These are phyloP conservation scores for Chaetoceros tenuissimus DNA, from an alignment of 108 stramenopile genomes.

Conservation along the genomic window DNA sequence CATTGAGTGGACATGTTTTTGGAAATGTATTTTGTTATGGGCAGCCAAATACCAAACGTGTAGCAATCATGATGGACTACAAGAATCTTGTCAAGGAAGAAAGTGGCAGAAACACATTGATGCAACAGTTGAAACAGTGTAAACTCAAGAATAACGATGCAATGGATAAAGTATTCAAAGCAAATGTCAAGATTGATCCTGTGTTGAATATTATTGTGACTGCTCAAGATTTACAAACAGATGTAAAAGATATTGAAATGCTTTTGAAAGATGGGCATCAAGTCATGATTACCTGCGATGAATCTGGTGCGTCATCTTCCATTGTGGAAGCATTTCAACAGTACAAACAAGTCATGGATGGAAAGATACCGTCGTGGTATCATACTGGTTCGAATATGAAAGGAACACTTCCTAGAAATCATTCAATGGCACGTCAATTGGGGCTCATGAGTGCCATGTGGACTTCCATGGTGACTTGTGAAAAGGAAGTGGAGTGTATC, in stretches of 20 bases:
- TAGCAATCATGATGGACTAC: slow-evolving; percentile 29
- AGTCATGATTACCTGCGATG: not conserved
- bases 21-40: slow-evolving; percentile 26
- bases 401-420: not conserved
- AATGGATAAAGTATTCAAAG: too few relatives aligned
- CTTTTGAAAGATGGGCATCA: not conserved
- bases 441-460: not conserved
- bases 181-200: too few relatives aligned
- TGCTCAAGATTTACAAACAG: slow-evolving; percentile 12
- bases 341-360: not conserved
- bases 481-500: not conserved
- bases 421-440: not conserved
- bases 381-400: not conserved
- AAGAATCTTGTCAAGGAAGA: too few relatives aligned
- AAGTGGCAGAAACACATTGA: not conserved
- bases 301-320: not conserved
- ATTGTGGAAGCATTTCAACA: not conserved
- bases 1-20: slow-evolving; percentile 29
- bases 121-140: too few relatives aligned
- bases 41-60: slow-evolving; percentile 26
- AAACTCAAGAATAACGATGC: too few relatives aligned
- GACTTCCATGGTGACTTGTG: not conserved
- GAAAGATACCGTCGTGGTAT: not conserved
- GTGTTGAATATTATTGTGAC: slow-evolving; percentile 31
- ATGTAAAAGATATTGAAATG: not conserved